Percentiles rank a stretch among this genome's conserved stretches.
Conservation (phyloP, 306 rosid genomes). For the Gillenia trifoliata region DNA sequence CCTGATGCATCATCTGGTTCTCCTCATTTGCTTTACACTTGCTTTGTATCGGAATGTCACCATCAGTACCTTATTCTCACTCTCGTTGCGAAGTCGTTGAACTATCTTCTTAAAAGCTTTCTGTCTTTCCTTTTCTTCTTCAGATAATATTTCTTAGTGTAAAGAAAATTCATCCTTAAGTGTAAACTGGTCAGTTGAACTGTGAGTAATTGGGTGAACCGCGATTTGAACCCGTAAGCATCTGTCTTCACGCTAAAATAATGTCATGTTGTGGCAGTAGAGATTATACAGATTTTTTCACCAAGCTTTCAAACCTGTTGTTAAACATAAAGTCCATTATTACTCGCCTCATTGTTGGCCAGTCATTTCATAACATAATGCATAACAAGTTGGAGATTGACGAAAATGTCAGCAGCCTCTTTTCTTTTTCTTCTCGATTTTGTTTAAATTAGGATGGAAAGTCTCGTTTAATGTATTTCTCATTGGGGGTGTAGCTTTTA, state of each 20-base stretch:
- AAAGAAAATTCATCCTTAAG: background rate
- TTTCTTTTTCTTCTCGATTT: too few relatives aligned
- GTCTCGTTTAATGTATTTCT: too few relatives aligned
- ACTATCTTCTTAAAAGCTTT: background rate
- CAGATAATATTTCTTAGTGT: background rate
- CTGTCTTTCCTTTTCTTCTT: background rate
- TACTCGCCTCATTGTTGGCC: too few relatives aligned
- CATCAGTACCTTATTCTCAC: slow-evolving; percentile 93
- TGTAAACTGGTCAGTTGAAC: background rate
- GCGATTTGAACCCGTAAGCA: background rate
- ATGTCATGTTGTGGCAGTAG: background rate
- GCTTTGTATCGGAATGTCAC: slow-evolving; percentile 86
- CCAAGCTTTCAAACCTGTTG: too few relatives aligned
- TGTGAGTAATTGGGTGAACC: background rate
- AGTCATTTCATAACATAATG: background rate
- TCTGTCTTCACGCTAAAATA: background rate
- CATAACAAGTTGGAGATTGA: background rate
- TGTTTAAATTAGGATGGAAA: too few relatives aligned
- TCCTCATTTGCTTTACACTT: slow-evolving; percentile 87
- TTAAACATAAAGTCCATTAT: too few relatives aligned
- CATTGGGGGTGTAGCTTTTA: too few relatives aligned
- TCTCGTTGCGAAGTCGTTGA: slow-evolving; percentile 74
- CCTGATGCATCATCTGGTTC: slow-evolving; percentile 79
- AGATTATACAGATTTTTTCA: too few relatives aligned
- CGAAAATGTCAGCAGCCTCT: too few relatives aligned